These are phyloP conservation scores for Penicillium psychrosexuale DNA, from an alignment of 2,329 filamentous ascomycete species.

Conservation along the genomic window DNA sequence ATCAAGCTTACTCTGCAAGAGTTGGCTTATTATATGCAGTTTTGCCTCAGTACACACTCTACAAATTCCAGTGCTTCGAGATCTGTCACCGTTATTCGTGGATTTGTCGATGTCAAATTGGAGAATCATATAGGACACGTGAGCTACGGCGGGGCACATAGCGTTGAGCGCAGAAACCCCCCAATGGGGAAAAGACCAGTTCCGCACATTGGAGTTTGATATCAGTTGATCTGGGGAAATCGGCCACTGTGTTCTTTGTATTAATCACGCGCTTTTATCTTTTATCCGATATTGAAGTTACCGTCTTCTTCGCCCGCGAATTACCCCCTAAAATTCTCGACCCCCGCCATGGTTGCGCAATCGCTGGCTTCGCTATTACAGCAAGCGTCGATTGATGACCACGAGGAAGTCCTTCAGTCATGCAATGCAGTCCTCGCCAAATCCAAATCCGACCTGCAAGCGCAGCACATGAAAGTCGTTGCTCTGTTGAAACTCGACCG, in stretches of 20 bases:
- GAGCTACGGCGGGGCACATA: conserved; percentile 20
- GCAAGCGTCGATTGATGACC: conserved; percentile 58
- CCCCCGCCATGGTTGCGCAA: conserved; percentile 41
- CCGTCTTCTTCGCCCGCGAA: background rate
- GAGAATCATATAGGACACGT: conserved; percentile 8
- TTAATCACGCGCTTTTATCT: background rate
- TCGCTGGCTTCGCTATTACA: conserved; percentile 56
- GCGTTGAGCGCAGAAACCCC: conserved; percentile 10
- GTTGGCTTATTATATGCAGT: background rate
- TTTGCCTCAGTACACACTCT: background rate
- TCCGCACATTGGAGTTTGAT: conserved; percentile 24
- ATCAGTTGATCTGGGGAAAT: conserved; percentile 11
- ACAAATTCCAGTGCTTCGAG: background rate
- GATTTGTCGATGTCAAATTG: background rate
- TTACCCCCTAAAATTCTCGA: background rate
- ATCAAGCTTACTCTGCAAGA: background rate
- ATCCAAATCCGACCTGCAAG: conserved; percentile 55
- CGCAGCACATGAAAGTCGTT: conserved; percentile 58
- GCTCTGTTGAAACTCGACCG: conserved; percentile 63
- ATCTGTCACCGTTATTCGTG: background rate
- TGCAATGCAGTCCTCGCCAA: conserved; percentile 57
- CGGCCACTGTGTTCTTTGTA: conserved; percentile 7
- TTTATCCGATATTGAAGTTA: background rate
- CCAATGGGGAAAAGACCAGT: conserved; percentile 22
- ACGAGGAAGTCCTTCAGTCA: conserved; percentile 59